Evolutionary conservation across 164 flowering plant species (phyloP), one percentile per base, ranked within the genome.

Genomic region (Dillenia suffruticosa): DNA sequence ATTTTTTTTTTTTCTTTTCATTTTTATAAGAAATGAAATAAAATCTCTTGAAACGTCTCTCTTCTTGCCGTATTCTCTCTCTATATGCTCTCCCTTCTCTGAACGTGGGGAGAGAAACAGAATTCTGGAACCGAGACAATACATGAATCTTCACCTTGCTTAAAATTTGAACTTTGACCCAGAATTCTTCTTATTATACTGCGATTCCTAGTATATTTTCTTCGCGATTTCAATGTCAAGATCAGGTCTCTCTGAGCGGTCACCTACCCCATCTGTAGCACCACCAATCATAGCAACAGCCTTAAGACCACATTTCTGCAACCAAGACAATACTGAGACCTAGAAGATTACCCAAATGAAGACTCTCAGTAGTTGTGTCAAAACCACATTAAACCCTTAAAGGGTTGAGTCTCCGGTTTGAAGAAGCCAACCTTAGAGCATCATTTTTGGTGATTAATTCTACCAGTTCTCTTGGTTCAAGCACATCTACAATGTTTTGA

Each of bases 251-350:
- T 90, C 94, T 12, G 70, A 19, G 71, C 80, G 97, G 74, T 90
- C 92, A 0, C 97, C 97, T 12, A 90, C 71, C 32, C 92, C 70
- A 26, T 74, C 94, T 10, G 97, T 90, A 57, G 92, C 97, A 44
- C 97, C 92, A 13, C 94, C 90, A 9, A 90, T 75, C 40, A 90
- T 62, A 11, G 90, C 90, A 15, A 90, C 86, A 11, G 68, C 66
- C 22, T 60, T 64, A 54, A 84, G 90, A 63, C 92, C 92, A 46
- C 86, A 84, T 15, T 81, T 63, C 54, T 71, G 85, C 65, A 90
- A 90, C 97, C 89, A 90, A 3, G 97, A 88, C 32, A 90, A 77
- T 9, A 88, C 92, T 83, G 60, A 90, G 64, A 3, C 92, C 97
- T 13, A 88, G 71, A 53, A 90, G 82, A 61, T 88, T 90, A 9